These are phyloP conservation scores for Adansonia grandidieri DNA, from an alignment of 441 rosid species.

Conservation along the genomic window DNA sequence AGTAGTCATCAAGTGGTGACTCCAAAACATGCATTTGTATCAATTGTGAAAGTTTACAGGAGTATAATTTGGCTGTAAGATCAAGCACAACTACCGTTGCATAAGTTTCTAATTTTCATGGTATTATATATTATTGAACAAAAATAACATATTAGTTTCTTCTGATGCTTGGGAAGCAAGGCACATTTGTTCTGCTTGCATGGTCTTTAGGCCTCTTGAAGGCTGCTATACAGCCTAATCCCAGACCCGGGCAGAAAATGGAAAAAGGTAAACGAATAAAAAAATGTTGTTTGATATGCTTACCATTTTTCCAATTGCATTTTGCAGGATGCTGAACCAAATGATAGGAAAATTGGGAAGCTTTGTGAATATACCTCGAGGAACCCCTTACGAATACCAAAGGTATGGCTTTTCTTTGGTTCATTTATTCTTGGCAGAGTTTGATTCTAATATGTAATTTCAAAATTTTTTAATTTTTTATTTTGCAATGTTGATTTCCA, in stretches of 20 bases:
- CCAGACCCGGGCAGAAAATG: not conserved
- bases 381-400: conserved; percentile 90
- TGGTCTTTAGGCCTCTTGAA: conserved; percentile 17
- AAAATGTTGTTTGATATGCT: not conserved
- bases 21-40: not conserved
- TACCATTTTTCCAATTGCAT: conserved; percentile 13
- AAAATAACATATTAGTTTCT: conserved; percentile 12
- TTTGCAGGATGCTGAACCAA: conserved; percentile 80
- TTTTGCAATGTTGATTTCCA: conserved; percentile 26
- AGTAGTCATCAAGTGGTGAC: not conserved
- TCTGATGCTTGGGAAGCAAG: conserved; percentile 10
- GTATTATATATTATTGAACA: not conserved
- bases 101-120: not conserved
- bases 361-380: conserved; percentile 92
- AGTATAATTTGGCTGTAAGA: not conserved
- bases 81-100: conserved; percentile 1
- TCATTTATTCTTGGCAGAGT: conserved; percentile 13
- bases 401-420: conserved; percentile 53
- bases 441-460: conserved; percentile 9
- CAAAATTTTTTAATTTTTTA: not conserved
- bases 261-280: not conserved
- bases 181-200: conserved; percentile 1
- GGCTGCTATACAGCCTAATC: conserved; percentile 10
- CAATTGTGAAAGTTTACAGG: not conserved
- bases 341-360: conserved; percentile 89